Conservation (phyloP, 2,329 filamentous ascomycete genomes). For the Aureobasidium sp. region DNA sequence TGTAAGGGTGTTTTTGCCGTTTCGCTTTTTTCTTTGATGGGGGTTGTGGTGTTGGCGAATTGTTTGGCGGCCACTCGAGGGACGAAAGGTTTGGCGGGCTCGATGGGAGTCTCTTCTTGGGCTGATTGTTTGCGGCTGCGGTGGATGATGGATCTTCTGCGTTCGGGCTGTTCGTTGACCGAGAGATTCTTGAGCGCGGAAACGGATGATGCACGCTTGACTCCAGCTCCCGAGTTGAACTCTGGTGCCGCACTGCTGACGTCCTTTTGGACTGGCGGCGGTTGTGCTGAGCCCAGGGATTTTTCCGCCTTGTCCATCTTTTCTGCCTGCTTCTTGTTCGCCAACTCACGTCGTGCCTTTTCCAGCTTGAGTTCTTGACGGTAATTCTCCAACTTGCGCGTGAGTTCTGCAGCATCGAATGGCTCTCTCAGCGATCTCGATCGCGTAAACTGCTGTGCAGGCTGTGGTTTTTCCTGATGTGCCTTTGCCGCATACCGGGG, state of each 20-base stretch:
- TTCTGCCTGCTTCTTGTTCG: neutral
- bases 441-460: conserved; percentile 2
- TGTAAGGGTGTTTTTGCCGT: neutral
- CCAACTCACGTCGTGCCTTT: conserved; percentile 14
- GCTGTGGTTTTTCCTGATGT: conserved; percentile 10
- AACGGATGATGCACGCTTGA: neutral
- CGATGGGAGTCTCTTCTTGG: neutral
- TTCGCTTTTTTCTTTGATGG: neutral
- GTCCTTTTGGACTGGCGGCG: neutral
- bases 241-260: neutral
- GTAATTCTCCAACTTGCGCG: conserved; percentile 17
- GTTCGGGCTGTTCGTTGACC: neutral
- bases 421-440: conserved; percentile 14
- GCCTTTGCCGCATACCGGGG: conserved; percentile 8
- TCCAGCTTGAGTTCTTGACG: conserved; percentile 17
- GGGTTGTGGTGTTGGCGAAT: conserved; percentile 9
- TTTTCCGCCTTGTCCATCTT: neutral
- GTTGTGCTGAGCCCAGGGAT: neutral
- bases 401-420: conserved; percentile 18
- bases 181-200: neutral
- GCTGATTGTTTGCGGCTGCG: conserved; percentile 1
- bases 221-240: neutral
- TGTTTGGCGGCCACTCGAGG: conserved; percentile 13
- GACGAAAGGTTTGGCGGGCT: neutral
- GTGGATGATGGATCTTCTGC: conserved; percentile 12